These are phyloP conservation scores for Suillus weaverae DNA, from an alignment of 768 basidiomycete genomes.

Conservation along the genomic window DNA sequence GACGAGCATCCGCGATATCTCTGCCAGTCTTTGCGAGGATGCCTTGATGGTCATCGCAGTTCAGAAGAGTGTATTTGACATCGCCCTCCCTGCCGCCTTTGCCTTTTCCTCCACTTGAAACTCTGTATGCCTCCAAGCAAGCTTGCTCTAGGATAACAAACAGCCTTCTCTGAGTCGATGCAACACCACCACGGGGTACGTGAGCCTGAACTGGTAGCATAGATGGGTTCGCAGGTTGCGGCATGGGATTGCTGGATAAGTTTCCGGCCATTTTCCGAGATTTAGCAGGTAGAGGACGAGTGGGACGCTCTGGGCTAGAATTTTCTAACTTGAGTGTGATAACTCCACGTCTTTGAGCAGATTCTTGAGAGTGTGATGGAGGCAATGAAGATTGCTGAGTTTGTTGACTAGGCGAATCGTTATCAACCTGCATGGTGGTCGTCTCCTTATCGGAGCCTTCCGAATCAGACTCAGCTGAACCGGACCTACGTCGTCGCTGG, in stretches of 20 bases:
- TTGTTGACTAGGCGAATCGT: neutral
- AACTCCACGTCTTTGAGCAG: conserved; percentile 17
- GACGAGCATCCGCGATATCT: conserved; percentile 98
- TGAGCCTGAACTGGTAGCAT: conserved; percentile 85
- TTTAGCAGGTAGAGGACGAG: conserved; percentile 61
- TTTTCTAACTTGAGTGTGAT: conserved; percentile 22
- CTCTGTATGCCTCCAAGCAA: conserved; percentile 92
- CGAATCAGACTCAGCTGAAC: conserved; percentile 33
- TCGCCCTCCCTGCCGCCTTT: conserved; percentile 62
- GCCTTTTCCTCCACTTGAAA: conserved; percentile 59
- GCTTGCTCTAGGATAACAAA: conserved; percentile 93
- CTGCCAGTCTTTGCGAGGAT: conserved; percentile 96
- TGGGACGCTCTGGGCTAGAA: conserved; percentile 49
- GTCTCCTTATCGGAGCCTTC: conserved; percentile 34
- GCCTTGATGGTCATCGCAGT: conserved; percentile 99
- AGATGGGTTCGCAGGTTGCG: conserved; percentile 62
- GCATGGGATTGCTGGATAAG: conserved; percentile 44
- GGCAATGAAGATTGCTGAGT: conserved; percentile 3
- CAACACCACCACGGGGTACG: conserved; percentile 58
- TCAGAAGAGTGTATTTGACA: conserved; percentile 93
- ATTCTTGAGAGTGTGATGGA: conserved; percentile 11
- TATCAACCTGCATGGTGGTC: conserved; percentile 32
- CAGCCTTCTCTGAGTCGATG: conserved; percentile 61
- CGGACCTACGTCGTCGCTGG: conserved; percentile 46
- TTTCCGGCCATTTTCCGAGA: conserved; percentile 50